These are phyloP conservation scores for Starmerella sirachaensis DNA, from an alignment of 805 yeast genomes.

Conservation along the genomic window DNA sequence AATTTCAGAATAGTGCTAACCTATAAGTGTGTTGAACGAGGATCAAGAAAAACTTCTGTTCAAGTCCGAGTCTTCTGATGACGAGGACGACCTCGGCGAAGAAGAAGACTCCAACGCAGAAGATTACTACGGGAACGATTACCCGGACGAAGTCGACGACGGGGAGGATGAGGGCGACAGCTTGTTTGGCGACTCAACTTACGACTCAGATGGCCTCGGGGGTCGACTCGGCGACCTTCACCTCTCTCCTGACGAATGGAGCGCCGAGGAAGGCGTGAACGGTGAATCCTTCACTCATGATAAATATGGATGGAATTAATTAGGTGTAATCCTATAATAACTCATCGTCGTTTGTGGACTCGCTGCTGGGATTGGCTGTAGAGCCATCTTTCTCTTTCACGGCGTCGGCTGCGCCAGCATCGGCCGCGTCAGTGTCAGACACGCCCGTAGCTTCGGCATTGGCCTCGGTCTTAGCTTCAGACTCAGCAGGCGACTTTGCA, in stretches of 20 bases:
- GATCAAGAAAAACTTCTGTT: slow-evolving; percentile 25
- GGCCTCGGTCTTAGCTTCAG: too few species aligned
- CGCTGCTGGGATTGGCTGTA: neutral
- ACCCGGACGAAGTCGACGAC: slow-evolving; percentile 75
- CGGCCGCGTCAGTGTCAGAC: too few species aligned
- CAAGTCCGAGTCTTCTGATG: slow-evolving; percentile 32
- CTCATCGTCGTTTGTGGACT: slow-evolving; percentile 2
- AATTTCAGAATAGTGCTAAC: slow-evolving; percentile 8
- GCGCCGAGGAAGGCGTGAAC: slow-evolving; percentile 18
- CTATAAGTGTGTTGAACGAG: slow-evolving; percentile 21
- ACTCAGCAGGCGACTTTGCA: too few species aligned
- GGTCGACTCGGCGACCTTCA: slow-evolving; percentile 14
- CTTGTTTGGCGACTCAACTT: too few species aligned
- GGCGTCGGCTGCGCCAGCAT: neutral
- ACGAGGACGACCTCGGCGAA: slow-evolving; percentile 25
- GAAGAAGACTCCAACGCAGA: slow-evolving; percentile 53
- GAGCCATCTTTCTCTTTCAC: too few species aligned
- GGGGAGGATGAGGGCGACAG: slow-evolving; percentile 25
- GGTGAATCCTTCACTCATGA: slow-evolving; percentile 1
- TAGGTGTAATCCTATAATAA: too few species aligned
- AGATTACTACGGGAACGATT: slow-evolving; percentile 81
- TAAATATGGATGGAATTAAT: slow-evolving; percentile 12
- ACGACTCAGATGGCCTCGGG: slow-evolving; percentile 14
- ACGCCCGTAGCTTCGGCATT: too few species aligned
- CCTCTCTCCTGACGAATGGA: slow-evolving; percentile 18